These are phyloP conservation scores for Populus hybrid DNA, from an alignment of 441 rosid species.

Conservation along the genomic window DNA sequence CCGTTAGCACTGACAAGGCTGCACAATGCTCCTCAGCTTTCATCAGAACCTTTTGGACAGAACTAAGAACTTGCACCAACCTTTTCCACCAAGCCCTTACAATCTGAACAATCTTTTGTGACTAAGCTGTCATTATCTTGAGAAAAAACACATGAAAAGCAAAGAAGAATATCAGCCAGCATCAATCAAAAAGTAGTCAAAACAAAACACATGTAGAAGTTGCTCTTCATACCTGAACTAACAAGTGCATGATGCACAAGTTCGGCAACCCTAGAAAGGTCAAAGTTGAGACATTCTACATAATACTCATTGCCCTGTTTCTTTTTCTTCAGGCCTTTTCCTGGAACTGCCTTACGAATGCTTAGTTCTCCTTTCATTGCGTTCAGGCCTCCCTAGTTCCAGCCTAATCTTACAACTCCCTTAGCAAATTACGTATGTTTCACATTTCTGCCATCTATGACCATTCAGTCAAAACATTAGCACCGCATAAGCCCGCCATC, in stretches of 20 bases:
- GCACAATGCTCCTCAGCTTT: background rate
- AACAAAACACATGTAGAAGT: background rate
- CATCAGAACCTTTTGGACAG: background rate
- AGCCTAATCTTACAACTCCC: background rate
- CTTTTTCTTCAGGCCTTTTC: background rate
- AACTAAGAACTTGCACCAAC: background rate
- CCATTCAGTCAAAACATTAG: background rate
- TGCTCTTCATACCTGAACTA: slow-evolving; percentile 15
- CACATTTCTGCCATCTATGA: background rate
- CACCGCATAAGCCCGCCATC: slow-evolving; percentile 3
- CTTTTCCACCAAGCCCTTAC: background rate
- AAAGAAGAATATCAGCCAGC: background rate
- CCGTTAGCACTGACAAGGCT: background rate
- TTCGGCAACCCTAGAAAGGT: slow-evolving; percentile 12
- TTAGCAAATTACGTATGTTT: background rate
- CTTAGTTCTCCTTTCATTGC: background rate
- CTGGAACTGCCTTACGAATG: slow-evolving; percentile 15
- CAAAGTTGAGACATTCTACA: slow-evolving; percentile 5
- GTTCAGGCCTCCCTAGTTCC: background rate
- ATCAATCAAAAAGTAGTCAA: background rate
- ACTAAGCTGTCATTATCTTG: background rate
- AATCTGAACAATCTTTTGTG: background rate
- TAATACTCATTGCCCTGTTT: background rate
- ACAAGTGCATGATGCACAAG: slow-evolving; percentile 5
- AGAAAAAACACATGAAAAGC: background rate